These are phyloP conservation scores for Mediolabrus comicus DNA, from an alignment of 108 stramenopile genomes.

Conservation along the genomic window DNA sequence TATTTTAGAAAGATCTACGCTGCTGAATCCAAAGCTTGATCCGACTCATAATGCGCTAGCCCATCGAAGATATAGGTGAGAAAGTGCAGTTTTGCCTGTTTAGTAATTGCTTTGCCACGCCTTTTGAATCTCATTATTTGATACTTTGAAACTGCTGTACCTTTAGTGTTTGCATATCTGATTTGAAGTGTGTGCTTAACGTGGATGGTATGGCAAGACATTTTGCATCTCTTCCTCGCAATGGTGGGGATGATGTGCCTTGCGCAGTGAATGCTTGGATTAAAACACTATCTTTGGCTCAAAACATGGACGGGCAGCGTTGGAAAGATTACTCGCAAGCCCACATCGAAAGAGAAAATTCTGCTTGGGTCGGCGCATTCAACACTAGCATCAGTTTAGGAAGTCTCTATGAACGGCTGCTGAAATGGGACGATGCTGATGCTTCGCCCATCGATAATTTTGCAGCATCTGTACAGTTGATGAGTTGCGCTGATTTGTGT, in stretches of 20 bases:
- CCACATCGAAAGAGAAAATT: conserved; percentile 82
- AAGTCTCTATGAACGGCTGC: conserved; percentile 75
- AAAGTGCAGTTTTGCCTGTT: neutral
- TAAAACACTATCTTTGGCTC: conserved; percentile 65
- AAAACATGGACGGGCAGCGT: conserved; percentile 78
- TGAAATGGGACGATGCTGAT: conserved; percentile 75
- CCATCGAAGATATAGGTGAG: conserved; percentile 72
- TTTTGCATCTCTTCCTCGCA: conserved; percentile 53
- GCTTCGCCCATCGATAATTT: conserved; percentile 54
- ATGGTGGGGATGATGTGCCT: conserved; percentile 17
- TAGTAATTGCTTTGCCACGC: neutral
- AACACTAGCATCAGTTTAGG: conserved; percentile 85
- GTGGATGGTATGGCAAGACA: conserved; percentile 86
- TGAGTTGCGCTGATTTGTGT: conserved; percentile 68
- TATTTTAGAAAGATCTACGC: neutral
- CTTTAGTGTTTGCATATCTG: conserved; percentile 79
- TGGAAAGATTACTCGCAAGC: conserved; percentile 68
- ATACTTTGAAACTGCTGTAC: no score
- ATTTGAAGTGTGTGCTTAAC: conserved; percentile 93
- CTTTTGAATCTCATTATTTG: neutral
- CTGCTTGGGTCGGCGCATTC: conserved; percentile 93
- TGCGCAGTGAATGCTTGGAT: conserved; percentile 62
- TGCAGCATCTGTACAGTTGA: conserved; percentile 14
- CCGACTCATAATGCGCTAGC: conserved; percentile 73
- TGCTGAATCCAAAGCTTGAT: conserved; percentile 49